A percentile compares a stretch with the other conserved stretches of the same genome.
Conservation (phyloP, 306 rosid species). For the Amphicarpaea edgeworthii region DNA sequence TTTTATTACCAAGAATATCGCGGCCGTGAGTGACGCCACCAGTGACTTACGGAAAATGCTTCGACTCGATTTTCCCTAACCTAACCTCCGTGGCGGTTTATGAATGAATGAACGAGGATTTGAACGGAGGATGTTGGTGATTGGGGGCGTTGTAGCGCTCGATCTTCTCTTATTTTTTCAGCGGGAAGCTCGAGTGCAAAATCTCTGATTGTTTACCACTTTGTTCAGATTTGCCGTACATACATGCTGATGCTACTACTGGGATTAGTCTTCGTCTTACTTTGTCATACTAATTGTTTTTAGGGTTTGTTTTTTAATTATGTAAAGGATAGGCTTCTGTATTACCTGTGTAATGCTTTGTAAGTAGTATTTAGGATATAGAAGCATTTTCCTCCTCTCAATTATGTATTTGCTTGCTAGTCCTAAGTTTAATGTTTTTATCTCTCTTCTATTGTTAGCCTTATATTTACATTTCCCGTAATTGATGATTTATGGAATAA, state of each 20-base stretch:
- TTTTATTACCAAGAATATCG: conserved; percentile 49
- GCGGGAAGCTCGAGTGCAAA: conserved; percentile 44
- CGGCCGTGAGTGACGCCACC: conserved; percentile 41
- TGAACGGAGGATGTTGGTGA: conserved; percentile 37
- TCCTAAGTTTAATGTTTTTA: not conserved
- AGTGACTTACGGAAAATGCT: conserved; percentile 50
- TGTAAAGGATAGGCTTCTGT: not conserved
- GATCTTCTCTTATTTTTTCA: conserved; percentile 64
- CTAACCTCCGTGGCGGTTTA: too few species aligned
- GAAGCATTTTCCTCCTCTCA: not conserved
- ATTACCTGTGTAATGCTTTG: not conserved
- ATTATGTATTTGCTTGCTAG: not conserved
- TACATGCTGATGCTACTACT: not conserved
- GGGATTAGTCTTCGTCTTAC: not conserved
- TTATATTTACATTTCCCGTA: not conserved
- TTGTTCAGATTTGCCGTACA: conserved; percentile 29
- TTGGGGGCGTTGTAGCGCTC: conserved; percentile 40
- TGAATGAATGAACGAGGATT: not conserved
- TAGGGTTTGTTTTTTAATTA: too few species aligned
- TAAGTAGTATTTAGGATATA: not conserved
- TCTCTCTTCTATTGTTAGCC: not conserved
- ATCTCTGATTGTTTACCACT: conserved; percentile 30
- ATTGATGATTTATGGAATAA: not conserved
- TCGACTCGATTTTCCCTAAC: conserved; percentile 41
- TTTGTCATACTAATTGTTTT: not conserved